Conservation (phyloP, 352 stramenopile genomes). For the Globisporangium alternatum region DNA sequence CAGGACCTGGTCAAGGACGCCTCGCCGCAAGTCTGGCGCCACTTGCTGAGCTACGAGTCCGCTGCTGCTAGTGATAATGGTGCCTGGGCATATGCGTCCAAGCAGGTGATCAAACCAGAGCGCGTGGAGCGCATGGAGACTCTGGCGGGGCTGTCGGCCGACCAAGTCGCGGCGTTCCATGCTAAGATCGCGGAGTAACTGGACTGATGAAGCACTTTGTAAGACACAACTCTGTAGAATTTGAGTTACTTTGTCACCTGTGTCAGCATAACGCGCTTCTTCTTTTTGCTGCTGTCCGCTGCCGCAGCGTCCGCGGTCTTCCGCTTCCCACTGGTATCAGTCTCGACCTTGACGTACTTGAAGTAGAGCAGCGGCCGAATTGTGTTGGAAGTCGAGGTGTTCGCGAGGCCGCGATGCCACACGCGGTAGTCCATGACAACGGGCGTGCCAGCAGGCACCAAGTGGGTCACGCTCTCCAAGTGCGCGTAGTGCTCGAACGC, state of each 20-base stretch:
- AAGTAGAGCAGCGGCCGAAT: slow-evolving; percentile 69
- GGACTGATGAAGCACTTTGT: neutral
- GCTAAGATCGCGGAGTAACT: slow-evolving; percentile 16
- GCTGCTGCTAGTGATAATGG: neutral
- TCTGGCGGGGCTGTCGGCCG: slow-evolving; percentile 28
- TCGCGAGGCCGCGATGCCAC: slow-evolving; percentile 66
- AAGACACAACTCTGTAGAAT: no score
- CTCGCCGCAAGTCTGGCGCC: slow-evolving; percentile 36
- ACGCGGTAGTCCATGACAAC: slow-evolving; percentile 79
- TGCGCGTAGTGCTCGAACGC: slow-evolving; percentile 51
- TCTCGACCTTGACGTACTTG: slow-evolving; percentile 43
- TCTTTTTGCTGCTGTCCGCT: slow-evolving; percentile 1
- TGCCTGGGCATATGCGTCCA: neutral
- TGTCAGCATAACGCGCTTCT: slow-evolving; percentile 7
- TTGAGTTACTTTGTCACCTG: neutral
- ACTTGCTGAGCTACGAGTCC: slow-evolving; percentile 55
- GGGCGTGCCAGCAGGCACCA: slow-evolving; percentile 51
- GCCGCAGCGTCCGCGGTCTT: neutral
- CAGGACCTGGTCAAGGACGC: slow-evolving; percentile 36
- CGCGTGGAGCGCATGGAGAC: slow-evolving; percentile 15
- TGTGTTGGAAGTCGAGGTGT: slow-evolving; percentile 31
- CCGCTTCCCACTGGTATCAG: neutral
- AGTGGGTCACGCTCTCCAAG: slow-evolving; percentile 49
- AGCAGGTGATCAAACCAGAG: neutral
- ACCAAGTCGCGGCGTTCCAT: slow-evolving; percentile 30